Percentiles rank a stretch among this genome's conserved stretches.
These are phyloP conservation scores for Nicotiana sylvestris DNA, from an alignment of 257 asterid species.

Conservation along the genomic window DNA sequence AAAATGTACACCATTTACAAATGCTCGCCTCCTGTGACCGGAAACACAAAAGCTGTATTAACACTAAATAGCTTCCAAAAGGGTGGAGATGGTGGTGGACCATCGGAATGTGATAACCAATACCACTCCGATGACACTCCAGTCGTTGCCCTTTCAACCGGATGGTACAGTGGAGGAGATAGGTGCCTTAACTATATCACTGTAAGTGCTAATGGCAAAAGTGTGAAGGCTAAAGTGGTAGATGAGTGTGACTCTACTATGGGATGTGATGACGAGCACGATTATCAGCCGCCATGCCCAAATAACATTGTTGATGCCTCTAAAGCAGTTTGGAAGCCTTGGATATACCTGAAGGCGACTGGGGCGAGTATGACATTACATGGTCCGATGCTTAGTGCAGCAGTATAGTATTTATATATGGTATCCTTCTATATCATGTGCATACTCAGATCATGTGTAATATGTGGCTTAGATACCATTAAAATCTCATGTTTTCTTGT, in stretches of 20 bases:
- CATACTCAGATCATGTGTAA: neutral
- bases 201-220: constrained; percentile 23
- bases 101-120: neutral
- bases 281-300: neutral
- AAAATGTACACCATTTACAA: constrained; percentile 23
- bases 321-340: constrained; percentile 19
- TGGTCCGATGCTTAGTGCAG: neutral
- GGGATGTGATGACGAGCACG: neutral
- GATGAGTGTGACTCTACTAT: constrained; percentile 8
- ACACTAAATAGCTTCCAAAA: constrained; percentile 35
- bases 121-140: too few species aligned
- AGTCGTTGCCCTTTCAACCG: constrained; percentile 19
- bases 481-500: neutral
- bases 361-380: constrained; percentile 38
- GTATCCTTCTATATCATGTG: neutral
- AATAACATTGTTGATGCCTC: constrained; percentile 9
- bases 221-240: neutral
- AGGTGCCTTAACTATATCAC: neutral
- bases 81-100: constrained; percentile 43
- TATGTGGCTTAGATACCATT: neutral
- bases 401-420: neutral
- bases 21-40: constrained; percentile 28
- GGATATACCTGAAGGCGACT: neutral
- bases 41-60: constrained; percentile 28
- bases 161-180: constrained; percentile 22